These are phyloP conservation scores for Cyathus striatus DNA, from an alignment of 768 basidiomycete genomes.

Conservation along the genomic window DNA sequence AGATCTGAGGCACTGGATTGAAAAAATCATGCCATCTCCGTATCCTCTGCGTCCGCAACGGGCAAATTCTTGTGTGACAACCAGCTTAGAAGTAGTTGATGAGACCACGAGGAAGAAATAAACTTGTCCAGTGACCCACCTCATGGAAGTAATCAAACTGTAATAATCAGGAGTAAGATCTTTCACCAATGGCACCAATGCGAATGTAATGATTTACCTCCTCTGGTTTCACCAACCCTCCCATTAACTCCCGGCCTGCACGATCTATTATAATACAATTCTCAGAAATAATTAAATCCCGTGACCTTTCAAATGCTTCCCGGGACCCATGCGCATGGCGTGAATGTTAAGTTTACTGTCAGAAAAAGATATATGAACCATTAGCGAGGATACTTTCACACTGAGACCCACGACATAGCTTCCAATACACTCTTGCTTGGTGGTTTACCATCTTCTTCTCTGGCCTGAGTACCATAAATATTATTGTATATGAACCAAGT, in stretches of 20 bases:
- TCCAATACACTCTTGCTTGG: constrained; percentile 74
- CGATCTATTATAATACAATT: background rate
- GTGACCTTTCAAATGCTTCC: constrained; percentile 69
- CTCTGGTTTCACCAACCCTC: constrained; percentile 76
- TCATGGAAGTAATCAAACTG: constrained; percentile 90
- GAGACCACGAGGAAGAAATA: background rate
- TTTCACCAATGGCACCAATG: constrained; percentile 2
- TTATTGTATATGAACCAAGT: background rate
- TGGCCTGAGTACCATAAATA: constrained; percentile 33
- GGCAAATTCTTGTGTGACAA: constrained; percentile 74
- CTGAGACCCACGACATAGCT: constrained; percentile 54
- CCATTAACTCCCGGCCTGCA: constrained; percentile 66
- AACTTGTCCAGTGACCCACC: constrained; percentile 17
- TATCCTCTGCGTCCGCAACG: constrained; percentile 74
- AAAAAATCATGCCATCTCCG: constrained; percentile 52
- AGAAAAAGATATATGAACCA: constrained; percentile 36
- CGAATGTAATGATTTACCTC: constrained; percentile 34
- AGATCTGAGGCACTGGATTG: background rate
- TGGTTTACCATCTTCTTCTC: constrained; percentile 89
- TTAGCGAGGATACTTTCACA: constrained; percentile 44
- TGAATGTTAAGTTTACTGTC: constrained; percentile 60
- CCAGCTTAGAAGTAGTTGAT: constrained; percentile 35
- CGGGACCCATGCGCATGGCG: constrained; percentile 92
- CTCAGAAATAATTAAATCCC: background rate
- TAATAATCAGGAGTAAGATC: constrained; percentile 9